Conservation (phyloP, 345 rosid species). For the Eucalyptus marginata region DNA sequence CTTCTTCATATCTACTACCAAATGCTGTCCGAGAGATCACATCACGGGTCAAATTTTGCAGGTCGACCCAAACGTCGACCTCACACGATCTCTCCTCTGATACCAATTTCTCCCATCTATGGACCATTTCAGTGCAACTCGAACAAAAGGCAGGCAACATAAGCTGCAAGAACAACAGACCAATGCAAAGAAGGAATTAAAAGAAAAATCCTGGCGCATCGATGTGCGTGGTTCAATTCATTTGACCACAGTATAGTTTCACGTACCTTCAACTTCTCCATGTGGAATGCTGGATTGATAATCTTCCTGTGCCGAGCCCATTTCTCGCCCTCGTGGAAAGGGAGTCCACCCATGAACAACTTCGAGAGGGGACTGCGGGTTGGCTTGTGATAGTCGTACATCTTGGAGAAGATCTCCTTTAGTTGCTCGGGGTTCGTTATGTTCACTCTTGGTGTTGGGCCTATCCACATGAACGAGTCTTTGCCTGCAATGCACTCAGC, state of each 20-base stretch:
- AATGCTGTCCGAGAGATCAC: constrained; percentile 8
- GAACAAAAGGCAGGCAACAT: not conserved
- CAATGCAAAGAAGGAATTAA: not conserved
- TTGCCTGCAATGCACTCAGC: not conserved
- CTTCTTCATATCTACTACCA: constrained; percentile 2
- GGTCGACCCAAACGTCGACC: not conserved
- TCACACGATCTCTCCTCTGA: not conserved
- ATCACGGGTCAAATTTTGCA: not conserved
- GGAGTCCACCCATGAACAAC: constrained; percentile 12
- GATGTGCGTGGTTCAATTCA: not conserved
- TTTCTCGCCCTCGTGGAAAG: constrained; percentile 15
- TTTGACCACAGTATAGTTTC: not conserved
- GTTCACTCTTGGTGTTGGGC: not conserved
- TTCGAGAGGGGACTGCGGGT: not conserved
- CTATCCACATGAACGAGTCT: not conserved
- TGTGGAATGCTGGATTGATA: not conserved
- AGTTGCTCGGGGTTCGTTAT: not conserved
- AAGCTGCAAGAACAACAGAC: not conserved
- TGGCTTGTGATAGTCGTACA: not conserved
- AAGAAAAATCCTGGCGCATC: not conserved
- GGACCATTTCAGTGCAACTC: not conserved
- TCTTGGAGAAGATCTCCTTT: not conserved
- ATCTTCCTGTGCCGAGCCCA: not conserved
- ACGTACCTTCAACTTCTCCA: not conserved
- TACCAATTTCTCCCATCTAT: not conserved